Base-by-base conservation (phyloP, 306 rosid genomes). In the Pueraria montana region DNA sequence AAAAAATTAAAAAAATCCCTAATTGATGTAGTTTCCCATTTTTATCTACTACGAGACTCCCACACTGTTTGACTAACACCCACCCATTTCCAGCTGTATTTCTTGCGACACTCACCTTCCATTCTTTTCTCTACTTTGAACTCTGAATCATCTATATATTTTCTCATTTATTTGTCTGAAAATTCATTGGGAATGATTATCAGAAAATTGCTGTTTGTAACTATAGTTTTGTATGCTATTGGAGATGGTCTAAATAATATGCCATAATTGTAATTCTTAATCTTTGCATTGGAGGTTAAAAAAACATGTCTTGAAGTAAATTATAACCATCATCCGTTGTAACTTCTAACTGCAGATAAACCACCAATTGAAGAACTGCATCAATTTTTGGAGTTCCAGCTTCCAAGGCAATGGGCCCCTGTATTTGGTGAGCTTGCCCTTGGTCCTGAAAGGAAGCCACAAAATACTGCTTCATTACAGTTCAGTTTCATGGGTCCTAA, bases 401-500 rank as follows among this genome's bases (percentile, higher is more conserved):
- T 92, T 86, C 94, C 97, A 66, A 87, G 91, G 87, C 94, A 92
- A 71, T 92, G 97, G 94, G 97, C 97, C 48, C 97, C 98, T 8
- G 91, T 88, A 67, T 92, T 92, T 77, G 98, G 98, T 63, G 95
- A 94, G 90, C 93, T 94, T 71, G 80, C 94, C 62, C 92, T 94
- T 82, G 98, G 97, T 66, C 97, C 97, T 78, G 91, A 90, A 68
- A 89, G 88, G 87, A 90, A 83, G 84, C 86, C 80, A 27, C 91
- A 84, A 78, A 85, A 85, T 71, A 72, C 86, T 74, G 87, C 98
- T 26, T 88, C 98, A 62, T 86, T 94, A 84, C 94, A 89, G 87
- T 89, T 94, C 86, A 94, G 98, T 87, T 87, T 94, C 74, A 87
- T 94, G 98, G 98, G 98, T 69, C 98, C 98, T 26, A 94, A 94